phyloP scores from a whole-genome alignment of 1,139 yeast genomes.

The Pichia sp. region DNA sequence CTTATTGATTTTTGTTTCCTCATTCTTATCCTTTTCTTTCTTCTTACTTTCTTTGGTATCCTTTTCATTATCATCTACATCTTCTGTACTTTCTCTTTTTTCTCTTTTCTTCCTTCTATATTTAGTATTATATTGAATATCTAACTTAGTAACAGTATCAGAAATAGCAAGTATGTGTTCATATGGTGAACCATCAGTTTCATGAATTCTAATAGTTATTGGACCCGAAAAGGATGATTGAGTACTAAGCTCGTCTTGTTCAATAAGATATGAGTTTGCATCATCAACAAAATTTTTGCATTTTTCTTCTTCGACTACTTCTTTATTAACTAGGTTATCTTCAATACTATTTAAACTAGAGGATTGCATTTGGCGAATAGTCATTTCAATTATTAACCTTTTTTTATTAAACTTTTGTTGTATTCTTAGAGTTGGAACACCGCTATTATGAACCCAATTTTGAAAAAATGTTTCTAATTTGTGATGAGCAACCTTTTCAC shows the following conservation, averaged over 20 bases:
- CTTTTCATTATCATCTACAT: constrained; percentile 30
- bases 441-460: constrained; percentile 90
- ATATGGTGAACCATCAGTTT: constrained; percentile 98
- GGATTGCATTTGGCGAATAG: constrained; percentile 80
- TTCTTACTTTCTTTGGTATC: constrained; percentile 31
- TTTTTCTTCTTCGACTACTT: constrained; percentile 10
- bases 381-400: constrained; percentile 90
- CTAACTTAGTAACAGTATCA: constrained; percentile 78
- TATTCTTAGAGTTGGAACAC: constrained; percentile 82
- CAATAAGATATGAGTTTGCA: constrained; percentile 34
- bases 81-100: constrained; percentile 27
- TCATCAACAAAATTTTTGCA: constrained; percentile 38
- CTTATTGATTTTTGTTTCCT: constrained; percentile 47
- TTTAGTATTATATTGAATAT: constrained; percentile 91
- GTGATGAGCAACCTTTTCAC: constrained; percentile 90
- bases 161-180: constrained; percentile 93
- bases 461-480: constrained; percentile 77
- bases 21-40: constrained; percentile 29
- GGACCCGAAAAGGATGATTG: constrained; percentile 73
- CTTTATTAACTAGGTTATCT: constrained; percentile 8
- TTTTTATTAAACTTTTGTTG: constrained; percentile 91
- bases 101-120: constrained; percentile 62
- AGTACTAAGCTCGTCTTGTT: constrained; percentile 30
- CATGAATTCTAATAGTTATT: constrained; percentile 94
- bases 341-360: constrained; percentile 37